Evolutionary conservation across 306 rosid species (phyloP).

Genomic region (Prunus padus): DNA sequence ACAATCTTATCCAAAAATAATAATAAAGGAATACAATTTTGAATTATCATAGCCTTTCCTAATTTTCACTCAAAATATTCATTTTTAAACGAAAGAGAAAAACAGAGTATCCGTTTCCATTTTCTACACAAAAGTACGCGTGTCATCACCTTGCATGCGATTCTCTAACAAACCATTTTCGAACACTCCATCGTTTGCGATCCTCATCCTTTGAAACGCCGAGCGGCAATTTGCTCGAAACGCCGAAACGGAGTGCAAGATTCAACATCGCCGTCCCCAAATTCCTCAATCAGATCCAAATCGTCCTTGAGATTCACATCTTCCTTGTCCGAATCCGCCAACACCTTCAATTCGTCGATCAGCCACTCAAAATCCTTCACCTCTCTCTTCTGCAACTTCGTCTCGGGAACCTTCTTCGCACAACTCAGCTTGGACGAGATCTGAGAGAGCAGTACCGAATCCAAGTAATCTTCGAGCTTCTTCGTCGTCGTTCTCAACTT

Average conservation of each 20-base stretch:
- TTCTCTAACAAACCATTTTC: neutral
- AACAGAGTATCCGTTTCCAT: too few relatives aligned
- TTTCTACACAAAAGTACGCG: neutral
- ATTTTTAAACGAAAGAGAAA: too few relatives aligned
- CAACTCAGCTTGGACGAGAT: conserved; percentile 17
- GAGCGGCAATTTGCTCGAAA: conserved; percentile 10
- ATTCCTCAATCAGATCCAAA: conserved; percentile 6
- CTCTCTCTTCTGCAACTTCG: conserved; percentile 5
- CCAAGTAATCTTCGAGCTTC: conserved; percentile 37
- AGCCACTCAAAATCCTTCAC: conserved; percentile 35
- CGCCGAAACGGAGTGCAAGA: conserved; percentile 25
- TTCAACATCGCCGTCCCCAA: neutral
- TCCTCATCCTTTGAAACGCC: conserved; percentile 6
- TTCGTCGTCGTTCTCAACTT: neutral
- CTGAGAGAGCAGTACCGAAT: conserved; percentile 33
- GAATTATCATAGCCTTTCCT: too few relatives aligned
- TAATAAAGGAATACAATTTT: too few relatives aligned
- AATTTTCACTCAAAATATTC: too few relatives aligned
- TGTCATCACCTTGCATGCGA: neutral
- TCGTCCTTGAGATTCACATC: conserved; percentile 18
- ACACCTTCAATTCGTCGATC: conserved; percentile 28
- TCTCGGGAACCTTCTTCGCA: conserved; percentile 13
- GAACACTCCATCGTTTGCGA: neutral
- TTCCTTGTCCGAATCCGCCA: conserved; percentile 8
- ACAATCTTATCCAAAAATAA: too few relatives aligned